A percentile compares a stretch with the other conserved stretches of the same genome.
phyloP scores from a whole-genome alignment of 768 basidiomycete species.

The Suillus alpinus region DNA sequence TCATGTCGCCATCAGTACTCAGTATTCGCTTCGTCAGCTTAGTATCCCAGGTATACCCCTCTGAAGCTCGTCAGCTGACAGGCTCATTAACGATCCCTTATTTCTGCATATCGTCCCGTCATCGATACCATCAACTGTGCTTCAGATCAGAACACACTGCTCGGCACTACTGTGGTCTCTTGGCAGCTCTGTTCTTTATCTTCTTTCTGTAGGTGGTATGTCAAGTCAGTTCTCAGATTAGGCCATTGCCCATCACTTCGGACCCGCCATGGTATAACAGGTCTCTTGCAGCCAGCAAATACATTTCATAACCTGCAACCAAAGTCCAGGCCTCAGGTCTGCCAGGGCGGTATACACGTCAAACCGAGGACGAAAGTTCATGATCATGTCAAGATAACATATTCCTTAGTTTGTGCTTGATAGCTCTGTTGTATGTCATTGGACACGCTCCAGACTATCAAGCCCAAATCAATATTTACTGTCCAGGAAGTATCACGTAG shows the following conservation, averaged over 20 bases:
- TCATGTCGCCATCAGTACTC: no score
- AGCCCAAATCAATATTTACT: neutral
- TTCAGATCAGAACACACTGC: neutral
- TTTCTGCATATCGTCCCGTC: no score
- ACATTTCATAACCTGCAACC: neutral
- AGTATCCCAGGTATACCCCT: no score
- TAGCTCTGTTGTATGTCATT: neutral
- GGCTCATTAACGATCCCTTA: no score
- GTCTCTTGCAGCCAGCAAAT: neutral
- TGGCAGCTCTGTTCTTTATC: neutral
- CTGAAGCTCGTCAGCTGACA: no score
- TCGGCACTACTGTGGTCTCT: no score
- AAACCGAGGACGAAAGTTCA: neutral
- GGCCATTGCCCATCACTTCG: neutral
- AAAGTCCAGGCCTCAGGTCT: neutral
- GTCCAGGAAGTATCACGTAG: neutral
- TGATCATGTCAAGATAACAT: neutral
- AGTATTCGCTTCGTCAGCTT: no score
- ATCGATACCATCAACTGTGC: no score
- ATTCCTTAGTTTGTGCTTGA: neutral
- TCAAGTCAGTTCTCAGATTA: neutral
- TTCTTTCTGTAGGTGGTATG: neutral
- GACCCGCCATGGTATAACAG: neutral
- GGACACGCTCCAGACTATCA: neutral
- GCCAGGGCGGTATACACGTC: neutral